phyloP scores from a whole-genome alignment of 176 grass and related monocot species.

The Phoenix roebelenii region DNA sequence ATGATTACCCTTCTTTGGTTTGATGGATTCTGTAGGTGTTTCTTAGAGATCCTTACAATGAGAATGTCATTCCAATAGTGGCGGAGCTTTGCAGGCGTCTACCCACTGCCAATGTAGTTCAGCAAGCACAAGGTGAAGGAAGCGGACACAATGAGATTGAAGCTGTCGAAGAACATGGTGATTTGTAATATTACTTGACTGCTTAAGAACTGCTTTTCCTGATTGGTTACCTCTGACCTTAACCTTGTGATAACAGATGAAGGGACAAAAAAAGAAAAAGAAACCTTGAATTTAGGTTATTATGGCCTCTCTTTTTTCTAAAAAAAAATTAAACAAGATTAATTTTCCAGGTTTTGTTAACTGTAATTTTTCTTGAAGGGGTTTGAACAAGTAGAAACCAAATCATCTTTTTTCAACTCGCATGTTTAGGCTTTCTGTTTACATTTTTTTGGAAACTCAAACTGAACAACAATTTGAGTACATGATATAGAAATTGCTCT shows the following conservation, averaged over 20 bases:
- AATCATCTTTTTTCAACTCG: too few species aligned
- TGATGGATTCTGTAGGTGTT: slow-evolving; percentile 39
- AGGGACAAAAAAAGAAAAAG: background rate
- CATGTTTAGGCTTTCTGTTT: too few species aligned
- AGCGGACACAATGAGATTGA: slow-evolving; percentile 47
- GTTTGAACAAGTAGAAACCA: too few species aligned
- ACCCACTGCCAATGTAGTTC: slow-evolving; percentile 22
- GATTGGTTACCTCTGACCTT: background rate
- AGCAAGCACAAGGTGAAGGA: slow-evolving; percentile 26
- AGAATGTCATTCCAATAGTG: slow-evolving; percentile 75
- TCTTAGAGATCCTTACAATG: slow-evolving; percentile 74
- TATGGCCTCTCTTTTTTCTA: too few species aligned
- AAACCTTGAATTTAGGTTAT: too few species aligned
- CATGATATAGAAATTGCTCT: too few species aligned
- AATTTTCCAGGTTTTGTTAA: too few species aligned
- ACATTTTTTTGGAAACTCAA: too few species aligned
- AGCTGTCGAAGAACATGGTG: slow-evolving; percentile 69
- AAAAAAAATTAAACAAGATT: too few species aligned
- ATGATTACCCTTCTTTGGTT: background rate
- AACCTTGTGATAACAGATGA: background rate
- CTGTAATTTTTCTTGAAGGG: too few species aligned
- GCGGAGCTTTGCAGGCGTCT: slow-evolving; percentile 70
- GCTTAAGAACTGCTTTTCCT: background rate
- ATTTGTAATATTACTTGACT: background rate
- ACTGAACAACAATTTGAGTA: too few species aligned